phyloP scores from a whole-genome alignment of 2,329 filamentous ascomycete genomes.

The Mycosphaerelloides madeirae region DNA sequence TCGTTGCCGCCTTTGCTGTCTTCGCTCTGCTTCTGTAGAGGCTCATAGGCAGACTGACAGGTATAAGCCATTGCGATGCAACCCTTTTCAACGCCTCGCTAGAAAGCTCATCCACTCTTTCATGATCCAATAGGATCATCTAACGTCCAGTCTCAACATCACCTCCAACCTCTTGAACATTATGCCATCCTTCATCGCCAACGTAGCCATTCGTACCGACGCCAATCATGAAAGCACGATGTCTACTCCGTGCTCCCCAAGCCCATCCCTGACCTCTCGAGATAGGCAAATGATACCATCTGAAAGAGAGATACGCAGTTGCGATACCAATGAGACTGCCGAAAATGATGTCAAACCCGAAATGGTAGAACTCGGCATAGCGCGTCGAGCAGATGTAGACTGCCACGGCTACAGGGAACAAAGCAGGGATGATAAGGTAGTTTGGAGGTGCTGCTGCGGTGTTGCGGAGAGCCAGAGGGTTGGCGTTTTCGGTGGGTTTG shows the following conservation, averaged over 20 bases:
- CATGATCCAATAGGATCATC: no score
- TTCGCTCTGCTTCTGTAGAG: conserved; percentile 2
- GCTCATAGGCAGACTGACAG: no score
- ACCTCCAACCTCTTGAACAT: not conserved
- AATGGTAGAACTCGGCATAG: conserved; percentile 83
- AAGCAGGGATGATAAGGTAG: conserved; percentile 51
- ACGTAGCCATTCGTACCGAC: conserved; percentile 51
- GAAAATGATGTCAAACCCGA: conserved; percentile 86
- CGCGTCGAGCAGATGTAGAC: conserved; percentile 58
- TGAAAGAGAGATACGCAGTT: conserved; percentile 69
- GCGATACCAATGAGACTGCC: conserved; percentile 74
- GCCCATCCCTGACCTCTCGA: conserved; percentile 78
- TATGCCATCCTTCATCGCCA: conserved; percentile 43
- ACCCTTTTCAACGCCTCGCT: no score
- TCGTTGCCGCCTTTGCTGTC: not conserved
- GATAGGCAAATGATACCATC: conserved; percentile 81
- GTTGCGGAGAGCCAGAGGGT: conserved; percentile 41
- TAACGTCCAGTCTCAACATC: conserved; percentile 1
- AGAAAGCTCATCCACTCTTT: no score
- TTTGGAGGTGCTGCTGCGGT: conserved; percentile 78
- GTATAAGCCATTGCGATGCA: no score
- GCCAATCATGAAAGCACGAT: conserved; percentile 76
- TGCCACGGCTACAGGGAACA: conserved; percentile 15
- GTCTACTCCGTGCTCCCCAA: conserved; percentile 65
- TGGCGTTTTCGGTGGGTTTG: not conserved